phyloP scores from a whole-genome alignment of 805 yeast genomes.

The Kuraishia hungarica region DNA sequence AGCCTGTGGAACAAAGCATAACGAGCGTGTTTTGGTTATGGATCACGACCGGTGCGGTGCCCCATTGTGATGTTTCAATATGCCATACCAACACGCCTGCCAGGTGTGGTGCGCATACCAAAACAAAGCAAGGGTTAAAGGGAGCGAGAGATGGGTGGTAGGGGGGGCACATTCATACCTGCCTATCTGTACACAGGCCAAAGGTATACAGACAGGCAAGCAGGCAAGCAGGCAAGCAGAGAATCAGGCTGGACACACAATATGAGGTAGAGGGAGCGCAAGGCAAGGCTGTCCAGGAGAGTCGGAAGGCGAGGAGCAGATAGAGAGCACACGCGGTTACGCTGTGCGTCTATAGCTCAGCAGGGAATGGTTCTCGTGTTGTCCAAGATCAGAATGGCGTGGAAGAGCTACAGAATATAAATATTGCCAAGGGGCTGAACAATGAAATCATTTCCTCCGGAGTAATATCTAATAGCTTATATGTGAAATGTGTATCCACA shows the following conservation, averaged over 20 bases:
- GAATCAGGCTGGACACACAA: not conserved
- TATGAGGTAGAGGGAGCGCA: no score
- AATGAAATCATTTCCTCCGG: no score
- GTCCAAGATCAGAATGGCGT: no score
- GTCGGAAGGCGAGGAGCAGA: no score
- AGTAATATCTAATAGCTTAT: no score
- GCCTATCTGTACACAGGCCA: not conserved
- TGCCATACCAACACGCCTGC: not conserved
- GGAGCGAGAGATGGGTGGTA: not conserved
- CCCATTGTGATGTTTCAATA: not conserved
- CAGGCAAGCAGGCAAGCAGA: not conserved
- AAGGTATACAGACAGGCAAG: not conserved
- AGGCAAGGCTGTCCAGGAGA: no score
- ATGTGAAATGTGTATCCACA: no score
- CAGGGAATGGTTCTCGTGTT: no score
- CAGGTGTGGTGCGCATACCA: not conserved
- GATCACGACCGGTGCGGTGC: not conserved
- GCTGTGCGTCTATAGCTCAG: no score
- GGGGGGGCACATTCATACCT: not conserved
- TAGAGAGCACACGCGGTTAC: no score
- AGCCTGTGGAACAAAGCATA: not conserved
- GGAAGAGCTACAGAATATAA: no score
- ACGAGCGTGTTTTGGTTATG: not conserved
- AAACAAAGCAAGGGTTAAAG: not conserved
- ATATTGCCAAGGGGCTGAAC: no score